Percentiles rank a stretch among this genome's conserved stretches.
phyloP scores from a whole-genome alignment of 495 filamentous ascomycete species.

The Beverwykella pulmonaria region DNA sequence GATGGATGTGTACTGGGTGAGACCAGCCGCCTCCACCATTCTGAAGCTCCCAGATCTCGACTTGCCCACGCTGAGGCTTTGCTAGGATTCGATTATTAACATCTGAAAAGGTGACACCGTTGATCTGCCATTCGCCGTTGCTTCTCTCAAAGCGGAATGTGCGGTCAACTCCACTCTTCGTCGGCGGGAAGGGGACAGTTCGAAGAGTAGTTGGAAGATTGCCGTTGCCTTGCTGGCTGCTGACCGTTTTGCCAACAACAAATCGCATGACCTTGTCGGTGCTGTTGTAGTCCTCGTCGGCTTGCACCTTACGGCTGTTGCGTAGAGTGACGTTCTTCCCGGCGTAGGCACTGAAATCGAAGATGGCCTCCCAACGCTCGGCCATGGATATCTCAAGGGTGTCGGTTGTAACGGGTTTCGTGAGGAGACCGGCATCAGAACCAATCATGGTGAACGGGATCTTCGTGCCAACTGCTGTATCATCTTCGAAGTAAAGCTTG shows the following conservation, averaged over 20 bases:
- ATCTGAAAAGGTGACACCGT: slow-evolving; percentile 54
- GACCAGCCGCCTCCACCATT: slow-evolving; percentile 49
- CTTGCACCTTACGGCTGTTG: slow-evolving; percentile 50
- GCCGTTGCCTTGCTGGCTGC: slow-evolving; percentile 45
- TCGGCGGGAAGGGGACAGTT: slow-evolving; percentile 44
- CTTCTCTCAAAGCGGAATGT: slow-evolving; percentile 52
- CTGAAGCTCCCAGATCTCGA: slow-evolving; percentile 56
- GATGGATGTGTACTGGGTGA: slow-evolving; percentile 63
- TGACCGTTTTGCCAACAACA: slow-evolving; percentile 50
- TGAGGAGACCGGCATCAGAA: slow-evolving; percentile 55
- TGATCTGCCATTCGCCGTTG: slow-evolving; percentile 54
- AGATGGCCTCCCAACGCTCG: slow-evolving; percentile 59
- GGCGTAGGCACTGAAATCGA: slow-evolving; percentile 55
- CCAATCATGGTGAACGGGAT: slow-evolving; percentile 59
- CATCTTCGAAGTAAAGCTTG: slow-evolving; percentile 49
- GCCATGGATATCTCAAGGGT: slow-evolving; percentile 54
- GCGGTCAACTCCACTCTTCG: slow-evolving; percentile 46
- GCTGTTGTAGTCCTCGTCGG: slow-evolving; percentile 51
- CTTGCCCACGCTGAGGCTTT: slow-evolving; percentile 51
- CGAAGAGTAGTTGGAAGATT: slow-evolving; percentile 42
- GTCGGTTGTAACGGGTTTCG: slow-evolving; percentile 42
- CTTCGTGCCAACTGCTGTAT: slow-evolving; percentile 34
- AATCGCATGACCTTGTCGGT: slow-evolving; percentile 60
- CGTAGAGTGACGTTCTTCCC: slow-evolving; percentile 55
- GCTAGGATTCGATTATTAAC: slow-evolving; percentile 56